Percentiles rank a stretch among this genome's conserved stretches.
Conservation (phyloP, 371 early-diverging fungal genomes). For the Capniomyces stellatus region DNA sequence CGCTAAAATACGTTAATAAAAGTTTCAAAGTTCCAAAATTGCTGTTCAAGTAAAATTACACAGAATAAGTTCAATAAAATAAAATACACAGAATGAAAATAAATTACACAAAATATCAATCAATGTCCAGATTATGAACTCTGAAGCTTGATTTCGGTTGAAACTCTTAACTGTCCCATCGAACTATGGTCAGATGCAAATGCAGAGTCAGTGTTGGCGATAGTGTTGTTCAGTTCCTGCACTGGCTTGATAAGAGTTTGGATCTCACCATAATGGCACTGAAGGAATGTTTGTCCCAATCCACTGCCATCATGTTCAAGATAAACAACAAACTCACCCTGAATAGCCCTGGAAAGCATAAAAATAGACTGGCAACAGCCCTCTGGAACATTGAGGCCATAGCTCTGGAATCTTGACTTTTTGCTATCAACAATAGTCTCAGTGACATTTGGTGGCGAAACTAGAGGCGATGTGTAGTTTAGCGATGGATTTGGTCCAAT, state of each 20-base stretch:
- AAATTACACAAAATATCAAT: no score
- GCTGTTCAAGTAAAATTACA: no score
- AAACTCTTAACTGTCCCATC: no score
- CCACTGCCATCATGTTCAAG: not conserved
- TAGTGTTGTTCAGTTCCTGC: no score
- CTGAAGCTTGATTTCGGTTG: no score
- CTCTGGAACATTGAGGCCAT: not conserved
- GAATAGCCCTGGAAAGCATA: not conserved
- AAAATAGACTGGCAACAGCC: constrained; percentile 1
- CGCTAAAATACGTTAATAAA: no score
- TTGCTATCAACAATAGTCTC: not conserved
- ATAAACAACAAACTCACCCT: not conserved
- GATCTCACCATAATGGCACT: constrained; percentile 1
- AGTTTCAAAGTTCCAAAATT: no score
- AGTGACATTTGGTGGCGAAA: not conserved
- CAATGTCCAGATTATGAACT: no score
- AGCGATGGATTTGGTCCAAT: not conserved
- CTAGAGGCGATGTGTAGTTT: not conserved
- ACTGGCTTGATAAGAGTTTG: not conserved
- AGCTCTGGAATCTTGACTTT: not conserved
- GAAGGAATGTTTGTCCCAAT: not conserved
- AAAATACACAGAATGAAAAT: no score
- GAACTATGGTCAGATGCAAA: no score
- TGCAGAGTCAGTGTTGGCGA: no score
- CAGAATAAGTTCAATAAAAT: no score